Conservation (phyloP, 208 protist genomes). For the Wallacemonas collosoma region DNA sequence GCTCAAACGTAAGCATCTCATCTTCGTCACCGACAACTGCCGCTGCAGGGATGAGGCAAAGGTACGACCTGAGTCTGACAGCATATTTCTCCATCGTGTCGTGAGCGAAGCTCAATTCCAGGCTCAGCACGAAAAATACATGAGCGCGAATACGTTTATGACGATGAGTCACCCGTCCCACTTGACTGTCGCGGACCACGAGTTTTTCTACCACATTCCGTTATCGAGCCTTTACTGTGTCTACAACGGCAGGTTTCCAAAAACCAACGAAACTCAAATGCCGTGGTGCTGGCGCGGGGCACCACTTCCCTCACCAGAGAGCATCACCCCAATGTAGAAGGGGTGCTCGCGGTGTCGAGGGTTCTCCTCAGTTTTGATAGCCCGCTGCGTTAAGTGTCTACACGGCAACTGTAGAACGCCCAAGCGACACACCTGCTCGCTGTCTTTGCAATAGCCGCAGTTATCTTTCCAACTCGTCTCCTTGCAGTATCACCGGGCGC, state of each 20-base stretch:
- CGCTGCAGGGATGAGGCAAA: not conserved
- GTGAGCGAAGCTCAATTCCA: not conserved
- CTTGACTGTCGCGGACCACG: not conserved
- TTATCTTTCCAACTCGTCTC: too few relatives aligned
- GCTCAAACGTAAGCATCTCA: not conserved
- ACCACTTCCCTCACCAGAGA: too few relatives aligned
- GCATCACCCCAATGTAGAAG: too few relatives aligned
- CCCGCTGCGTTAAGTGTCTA: too few relatives aligned
- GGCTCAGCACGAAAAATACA: not conserved
- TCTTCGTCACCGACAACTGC: constrained; percentile 6
- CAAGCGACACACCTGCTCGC: too few relatives aligned
- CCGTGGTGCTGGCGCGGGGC: too few relatives aligned
- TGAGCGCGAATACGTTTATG: not conserved
- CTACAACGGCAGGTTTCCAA: not conserved
- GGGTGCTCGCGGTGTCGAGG: too few relatives aligned
- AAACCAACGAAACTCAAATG: too few relatives aligned
- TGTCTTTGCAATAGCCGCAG: too few relatives aligned
- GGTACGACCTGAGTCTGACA: not conserved
- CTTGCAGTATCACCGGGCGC: too few relatives aligned
- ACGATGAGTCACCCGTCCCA: not conserved
- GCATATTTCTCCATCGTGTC: not conserved
- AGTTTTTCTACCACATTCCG: not conserved
- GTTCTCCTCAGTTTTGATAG: too few relatives aligned
- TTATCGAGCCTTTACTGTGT: not conserved
- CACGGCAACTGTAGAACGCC: too few relatives aligned